Base-by-base conservation (phyloP, 306 rosid genomes). In the Potentilla sterilis region DNA sequence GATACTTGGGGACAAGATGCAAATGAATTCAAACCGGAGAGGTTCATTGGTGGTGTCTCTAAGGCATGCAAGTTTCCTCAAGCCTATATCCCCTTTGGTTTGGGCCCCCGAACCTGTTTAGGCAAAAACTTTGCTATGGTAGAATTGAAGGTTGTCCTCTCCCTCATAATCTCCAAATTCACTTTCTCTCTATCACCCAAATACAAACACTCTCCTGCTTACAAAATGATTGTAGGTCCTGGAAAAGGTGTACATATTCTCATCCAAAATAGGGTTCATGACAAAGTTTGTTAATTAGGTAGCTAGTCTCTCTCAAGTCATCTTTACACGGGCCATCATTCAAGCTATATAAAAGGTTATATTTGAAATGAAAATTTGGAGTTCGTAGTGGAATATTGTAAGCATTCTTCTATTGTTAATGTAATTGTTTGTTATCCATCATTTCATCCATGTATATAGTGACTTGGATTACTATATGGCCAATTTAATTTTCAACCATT, bases 71-170 rank as follows among this genome's bases (percentile, higher is more conserved):
- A 85, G 78, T 80, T 64, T 71, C 90, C 97, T 12, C 96, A 88
- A 11, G 85, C 90, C 0, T 95, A 90, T 61, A 74, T 87, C 65
- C 99, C 99, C 3, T 95, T 95, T 61, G 99, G 99, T 22, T 61
- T 87, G 18, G 99, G 99, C 0, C 85, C 87, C 47, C 85, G 99
- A 4, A 44, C 89, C 67, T 95, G 99, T 69, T 61, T 95, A 34
- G 99, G 99, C 21, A 90, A 83, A 74, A 92, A 89, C 86, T 90
- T 92, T 21, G 99, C 99, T 4, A 82, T 92, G 89, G 88, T 89
- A 18, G 78, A 92, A 71, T 38, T 95, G 79, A 95, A 92, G 85
- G 82, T 95, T 63, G 51, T 85, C 44, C 37, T 80, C 1, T 61
- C 84, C 10, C 83, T 88, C 14, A 49, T 88, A 9, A 73, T 88